phyloP scores from a whole-genome alignment of 139 green algal genomes.

The Coelastrella sp. region DNA sequence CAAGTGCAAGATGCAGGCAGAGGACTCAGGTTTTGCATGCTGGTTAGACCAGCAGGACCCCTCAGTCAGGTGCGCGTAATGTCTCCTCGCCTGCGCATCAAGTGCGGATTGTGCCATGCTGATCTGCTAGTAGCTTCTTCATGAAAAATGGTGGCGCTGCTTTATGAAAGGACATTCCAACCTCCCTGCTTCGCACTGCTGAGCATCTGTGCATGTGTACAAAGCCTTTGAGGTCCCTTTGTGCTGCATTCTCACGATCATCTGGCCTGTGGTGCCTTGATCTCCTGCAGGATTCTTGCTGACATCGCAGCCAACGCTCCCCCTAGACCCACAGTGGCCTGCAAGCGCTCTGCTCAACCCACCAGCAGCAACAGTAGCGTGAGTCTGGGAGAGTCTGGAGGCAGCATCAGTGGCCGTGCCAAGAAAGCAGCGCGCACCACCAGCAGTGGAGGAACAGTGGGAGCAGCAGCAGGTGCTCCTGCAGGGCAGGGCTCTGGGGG shows the following conservation, averaged over 20 bases:
- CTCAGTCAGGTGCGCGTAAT: background rate
- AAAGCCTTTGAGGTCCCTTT: too few relatives aligned
- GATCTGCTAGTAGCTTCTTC: too few relatives aligned
- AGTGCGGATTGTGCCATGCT: too few relatives aligned
- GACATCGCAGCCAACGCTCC: conserved; percentile 41
- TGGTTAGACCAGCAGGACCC: conserved; percentile 47
- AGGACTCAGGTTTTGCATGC: conserved; percentile 36
- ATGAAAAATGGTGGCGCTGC: too few relatives aligned
- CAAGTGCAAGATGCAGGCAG: conserved; percentile 49
- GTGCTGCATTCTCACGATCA: too few relatives aligned
- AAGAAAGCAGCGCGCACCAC: conserved; percentile 22
- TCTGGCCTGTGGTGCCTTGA: too few relatives aligned
- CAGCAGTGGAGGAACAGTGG: background rate
- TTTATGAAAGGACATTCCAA: too few relatives aligned
- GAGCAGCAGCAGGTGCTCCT: conserved; percentile 22
- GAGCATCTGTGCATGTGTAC: background rate
- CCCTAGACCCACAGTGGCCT: conserved; percentile 42
- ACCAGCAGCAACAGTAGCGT: conserved; percentile 18
- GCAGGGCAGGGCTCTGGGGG: conserved; percentile 10
- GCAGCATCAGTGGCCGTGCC: background rate
- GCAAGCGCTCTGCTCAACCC: conserved; percentile 33
- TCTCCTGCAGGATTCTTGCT: conserved; percentile 23
- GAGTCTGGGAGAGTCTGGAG: background rate
- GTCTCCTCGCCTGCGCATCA: background rate
- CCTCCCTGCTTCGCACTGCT: background rate